Evolutionary conservation across 164 flowering plant species (phyloP).

Genomic region (Chimonanthus salicifolius): DNA sequence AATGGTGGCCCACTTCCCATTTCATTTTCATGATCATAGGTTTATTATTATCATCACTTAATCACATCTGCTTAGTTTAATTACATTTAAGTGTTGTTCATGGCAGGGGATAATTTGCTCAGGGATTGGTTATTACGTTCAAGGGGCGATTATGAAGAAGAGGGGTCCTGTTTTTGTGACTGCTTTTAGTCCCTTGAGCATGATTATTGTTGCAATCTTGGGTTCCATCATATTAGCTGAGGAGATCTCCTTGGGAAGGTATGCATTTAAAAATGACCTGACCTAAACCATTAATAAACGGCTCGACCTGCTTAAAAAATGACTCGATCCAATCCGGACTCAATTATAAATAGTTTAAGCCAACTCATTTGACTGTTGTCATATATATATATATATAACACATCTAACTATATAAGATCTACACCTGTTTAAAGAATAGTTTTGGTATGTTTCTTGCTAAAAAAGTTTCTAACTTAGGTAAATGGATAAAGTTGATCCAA

Average conservation of each 20-base stretch:
- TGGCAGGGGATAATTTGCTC: constrained; percentile 50
- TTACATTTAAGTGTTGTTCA: neutral
- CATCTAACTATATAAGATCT: too few species aligned
- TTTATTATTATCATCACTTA: neutral
- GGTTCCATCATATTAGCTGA: constrained; percentile 39
- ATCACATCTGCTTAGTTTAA: neutral
- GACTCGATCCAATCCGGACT: too few species aligned
- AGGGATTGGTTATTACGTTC: constrained; percentile 50
- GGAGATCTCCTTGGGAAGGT: constrained; percentile 48
- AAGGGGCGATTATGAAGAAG: constrained; percentile 44
- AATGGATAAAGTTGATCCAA: too few species aligned
- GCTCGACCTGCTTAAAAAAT: too few species aligned
- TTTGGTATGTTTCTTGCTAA: too few species aligned
- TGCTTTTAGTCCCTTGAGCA: constrained; percentile 51
- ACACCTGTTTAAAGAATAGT: too few species aligned
- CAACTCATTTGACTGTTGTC: too few species aligned
- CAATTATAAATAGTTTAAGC: too few species aligned
- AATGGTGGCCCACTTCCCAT: neutral
- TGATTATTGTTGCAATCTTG: constrained; percentile 41
- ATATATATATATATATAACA: too few species aligned
- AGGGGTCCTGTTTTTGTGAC: constrained; percentile 57
- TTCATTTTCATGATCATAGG: too few species aligned
- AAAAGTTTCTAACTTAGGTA: too few species aligned
- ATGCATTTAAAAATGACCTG: neutral
- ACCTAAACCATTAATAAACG: too few species aligned